phyloP scores from a whole-genome alignment of 2,329 filamentous ascomycete genomes.

The Sporothrix variecibatus region DNA sequence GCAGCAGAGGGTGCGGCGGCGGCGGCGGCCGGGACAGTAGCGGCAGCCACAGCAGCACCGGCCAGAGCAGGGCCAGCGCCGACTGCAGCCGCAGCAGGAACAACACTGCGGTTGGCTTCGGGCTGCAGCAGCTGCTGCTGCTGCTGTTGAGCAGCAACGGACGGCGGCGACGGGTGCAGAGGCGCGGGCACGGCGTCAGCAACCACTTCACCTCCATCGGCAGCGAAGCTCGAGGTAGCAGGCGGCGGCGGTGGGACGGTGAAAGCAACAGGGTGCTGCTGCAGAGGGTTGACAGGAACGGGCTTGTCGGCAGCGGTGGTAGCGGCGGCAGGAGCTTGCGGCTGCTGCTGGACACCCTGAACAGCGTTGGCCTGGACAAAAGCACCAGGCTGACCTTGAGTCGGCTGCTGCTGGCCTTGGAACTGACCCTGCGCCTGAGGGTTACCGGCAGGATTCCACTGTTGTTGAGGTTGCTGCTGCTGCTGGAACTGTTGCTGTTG shows the following conservation, averaged over 20 bases:
- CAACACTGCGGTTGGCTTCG: not conserved
- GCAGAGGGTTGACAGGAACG: slow-evolving; percentile 22
- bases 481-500: slow-evolving; percentile 15
- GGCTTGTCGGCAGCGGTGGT: not conserved
- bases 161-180: not conserved
- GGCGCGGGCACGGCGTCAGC: slow-evolving; percentile 2
- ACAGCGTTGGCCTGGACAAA: not conserved
- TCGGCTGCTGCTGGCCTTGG: slow-evolving; percentile 1
- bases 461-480: slow-evolving; percentile 15
- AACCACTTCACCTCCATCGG: not conserved
- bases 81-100: not conserved
- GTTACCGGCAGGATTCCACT: slow-evolving; percentile 10
- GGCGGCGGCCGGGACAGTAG: not conserved
- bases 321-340: not conserved
- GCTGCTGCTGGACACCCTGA: not conserved
- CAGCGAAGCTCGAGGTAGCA: not conserved
- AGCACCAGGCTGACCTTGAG: not conserved
- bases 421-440: not conserved
- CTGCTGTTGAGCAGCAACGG: not conserved
- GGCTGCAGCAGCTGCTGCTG: not conserved
- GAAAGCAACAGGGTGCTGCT: slow-evolving; percentile 25
- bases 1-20: not conserved
- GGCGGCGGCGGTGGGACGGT: slow-evolving; percentile 8
- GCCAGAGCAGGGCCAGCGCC: not conserved
- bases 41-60: not conserved